Conservation (phyloP, 495 filamentous ascomycete species). For the Hypomontagnella monticulosa region DNA sequence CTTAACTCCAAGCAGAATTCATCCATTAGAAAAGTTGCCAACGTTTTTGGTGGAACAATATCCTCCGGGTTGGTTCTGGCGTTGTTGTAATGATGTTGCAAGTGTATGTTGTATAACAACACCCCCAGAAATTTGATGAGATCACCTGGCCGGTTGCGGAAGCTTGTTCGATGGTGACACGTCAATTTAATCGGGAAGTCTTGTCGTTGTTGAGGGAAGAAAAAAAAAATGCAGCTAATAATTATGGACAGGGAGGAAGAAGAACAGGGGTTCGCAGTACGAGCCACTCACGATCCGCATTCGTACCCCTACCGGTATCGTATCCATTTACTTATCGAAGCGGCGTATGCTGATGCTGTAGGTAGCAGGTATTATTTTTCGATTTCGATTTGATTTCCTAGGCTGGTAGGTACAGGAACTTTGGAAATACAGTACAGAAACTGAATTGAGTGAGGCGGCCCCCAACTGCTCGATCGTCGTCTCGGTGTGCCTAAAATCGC, state of each 20-base stretch:
- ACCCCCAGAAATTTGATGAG: conserved; percentile 19
- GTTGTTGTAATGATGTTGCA: too few species aligned
- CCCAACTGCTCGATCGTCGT: conserved; percentile 32
- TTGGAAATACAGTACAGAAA: background rate
- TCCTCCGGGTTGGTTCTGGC: conserved; percentile 24
- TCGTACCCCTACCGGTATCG: conserved; percentile 33
- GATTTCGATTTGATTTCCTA: conserved; percentile 19
- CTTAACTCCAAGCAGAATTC: conserved; percentile 6
- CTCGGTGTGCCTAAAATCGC: conserved; percentile 12
- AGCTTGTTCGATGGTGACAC: conserved; percentile 34
- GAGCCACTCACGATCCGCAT: conserved; percentile 24
- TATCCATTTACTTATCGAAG: background rate
- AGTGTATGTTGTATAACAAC: conserved; percentile 17
- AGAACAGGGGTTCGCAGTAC: conserved; percentile 20
- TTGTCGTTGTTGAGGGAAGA: background rate
- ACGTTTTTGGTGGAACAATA: conserved; percentile 25
- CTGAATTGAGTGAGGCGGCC: conserved; percentile 17
- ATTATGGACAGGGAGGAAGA: conserved; percentile 15
- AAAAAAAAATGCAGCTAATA: conserved; percentile 26
- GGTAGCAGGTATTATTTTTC: conserved; percentile 19
- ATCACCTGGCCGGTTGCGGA: conserved; percentile 33
- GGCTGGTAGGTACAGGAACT: conserved; percentile 23
- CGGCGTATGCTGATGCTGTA: conserved; percentile 23
- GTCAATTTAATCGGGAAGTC: conserved; percentile 35
- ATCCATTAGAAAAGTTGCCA: conserved; percentile 25